Evolutionary conservation across 2,329 filamentous ascomycete genomes (phyloP).

Genomic region (Venturia asperata): DNA sequence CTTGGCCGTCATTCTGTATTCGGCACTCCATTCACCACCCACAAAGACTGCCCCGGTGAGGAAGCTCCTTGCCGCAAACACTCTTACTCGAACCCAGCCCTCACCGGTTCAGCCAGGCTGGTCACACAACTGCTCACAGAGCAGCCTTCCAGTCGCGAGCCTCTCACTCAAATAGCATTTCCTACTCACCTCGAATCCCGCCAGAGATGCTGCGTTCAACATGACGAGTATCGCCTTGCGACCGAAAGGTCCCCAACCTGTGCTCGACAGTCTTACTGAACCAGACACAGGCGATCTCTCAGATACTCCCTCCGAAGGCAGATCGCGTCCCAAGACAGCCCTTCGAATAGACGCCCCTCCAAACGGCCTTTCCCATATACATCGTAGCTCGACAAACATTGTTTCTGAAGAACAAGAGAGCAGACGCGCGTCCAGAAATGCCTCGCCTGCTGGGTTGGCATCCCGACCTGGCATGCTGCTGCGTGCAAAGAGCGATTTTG

Average conservation of each 20-base stretch:
- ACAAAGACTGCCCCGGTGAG: neutral
- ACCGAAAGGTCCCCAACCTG: constrained; percentile 18
- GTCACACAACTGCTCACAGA: neutral
- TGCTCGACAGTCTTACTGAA: constrained; percentile 14
- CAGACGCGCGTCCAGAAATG: constrained; percentile 12
- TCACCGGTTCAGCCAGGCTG: neutral
- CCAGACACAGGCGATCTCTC: constrained; percentile 8
- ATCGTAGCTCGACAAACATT: constrained; percentile 14
- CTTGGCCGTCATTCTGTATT: neutral
- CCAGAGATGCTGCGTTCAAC: constrained; percentile 13
- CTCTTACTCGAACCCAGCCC: constrained; percentile 1
- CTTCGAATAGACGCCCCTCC: constrained; percentile 1
- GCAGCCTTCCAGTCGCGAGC: neutral
- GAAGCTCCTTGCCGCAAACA: neutral
- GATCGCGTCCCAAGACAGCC: constrained; percentile 12
- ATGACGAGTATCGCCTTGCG: constrained; percentile 16
- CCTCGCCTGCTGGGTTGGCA: constrained; percentile 10
- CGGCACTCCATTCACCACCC: neutral
- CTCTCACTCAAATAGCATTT: neutral
- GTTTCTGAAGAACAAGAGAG: constrained; percentile 11
- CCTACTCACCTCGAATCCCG: neutral
- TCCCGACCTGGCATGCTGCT: constrained; percentile 32
- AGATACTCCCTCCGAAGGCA: constrained; percentile 8
- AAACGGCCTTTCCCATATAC: constrained; percentile 6
- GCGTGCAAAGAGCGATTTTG: constrained; percentile 49